Conservation (phyloP, 2,329 filamentous ascomycete genomes). For the Pyrenochaeta sp. region DNA sequence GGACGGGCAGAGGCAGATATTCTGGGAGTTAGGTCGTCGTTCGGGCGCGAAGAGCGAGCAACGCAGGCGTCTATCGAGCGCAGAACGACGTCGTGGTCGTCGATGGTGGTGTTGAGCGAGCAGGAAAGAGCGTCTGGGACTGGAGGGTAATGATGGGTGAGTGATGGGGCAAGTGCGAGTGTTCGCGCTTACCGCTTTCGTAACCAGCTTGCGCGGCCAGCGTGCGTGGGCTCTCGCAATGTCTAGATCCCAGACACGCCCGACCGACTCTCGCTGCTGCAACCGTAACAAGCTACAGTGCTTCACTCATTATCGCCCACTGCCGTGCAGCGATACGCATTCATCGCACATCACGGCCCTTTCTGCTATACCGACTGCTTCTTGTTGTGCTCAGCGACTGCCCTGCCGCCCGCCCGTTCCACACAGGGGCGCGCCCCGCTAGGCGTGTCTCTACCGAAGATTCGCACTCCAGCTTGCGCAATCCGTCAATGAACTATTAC, state of each 20-base stretch:
- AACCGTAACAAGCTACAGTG: neutral
- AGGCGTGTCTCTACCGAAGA: constrained; percentile 1
- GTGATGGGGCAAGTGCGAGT: constrained; percentile 21
- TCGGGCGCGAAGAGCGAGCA: constrained; percentile 6
- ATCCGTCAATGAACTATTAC: neutral
- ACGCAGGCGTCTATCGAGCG: constrained; percentile 18
- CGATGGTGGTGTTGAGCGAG: constrained; percentile 6
- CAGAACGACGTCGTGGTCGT: constrained; percentile 13
- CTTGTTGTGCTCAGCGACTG: neutral
- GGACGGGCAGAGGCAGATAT: constrained; percentile 19
- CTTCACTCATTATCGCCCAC: neutral
- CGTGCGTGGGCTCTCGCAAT: constrained; percentile 22
- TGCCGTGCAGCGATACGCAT: neutral
- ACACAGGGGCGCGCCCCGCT: constrained; percentile 1
- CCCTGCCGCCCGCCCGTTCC: neutral
- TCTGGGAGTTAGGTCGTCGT: constrained; percentile 13
- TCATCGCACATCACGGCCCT: neutral
- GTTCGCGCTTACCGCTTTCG: constrained; percentile 18
- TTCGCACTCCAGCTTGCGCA: constrained; percentile 2
- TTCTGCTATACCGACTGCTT: neutral
- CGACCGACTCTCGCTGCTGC: constrained; percentile 15
- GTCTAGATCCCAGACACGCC: constrained; percentile 20
- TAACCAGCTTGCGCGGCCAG: constrained; percentile 19
- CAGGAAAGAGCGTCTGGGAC: constrained; percentile 9
- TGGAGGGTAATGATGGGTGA: constrained; percentile 20